These are phyloP conservation scores for Suhomyces bokatorum DNA, from an alignment of 1,139 yeast genomes.

Conservation along the genomic window DNA sequence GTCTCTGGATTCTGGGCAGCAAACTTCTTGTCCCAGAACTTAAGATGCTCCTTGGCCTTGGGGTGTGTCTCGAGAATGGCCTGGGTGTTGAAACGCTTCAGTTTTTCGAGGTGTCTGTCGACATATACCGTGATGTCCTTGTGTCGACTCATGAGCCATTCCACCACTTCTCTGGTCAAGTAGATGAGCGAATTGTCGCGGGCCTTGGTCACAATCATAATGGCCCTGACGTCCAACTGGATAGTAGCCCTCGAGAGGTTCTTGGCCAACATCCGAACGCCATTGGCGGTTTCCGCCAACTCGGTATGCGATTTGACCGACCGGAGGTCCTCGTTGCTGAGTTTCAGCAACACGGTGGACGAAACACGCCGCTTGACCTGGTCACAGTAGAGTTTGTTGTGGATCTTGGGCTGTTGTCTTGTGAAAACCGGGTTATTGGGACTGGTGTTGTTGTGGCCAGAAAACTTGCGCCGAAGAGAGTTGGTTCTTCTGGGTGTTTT, in stretches of 20 bases:
- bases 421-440: conserved; percentile 4
- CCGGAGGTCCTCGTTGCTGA: conserved; percentile 37
- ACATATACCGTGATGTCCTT: conserved; percentile 62
- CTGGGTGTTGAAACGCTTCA: conserved; percentile 60
- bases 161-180: conserved; percentile 74
- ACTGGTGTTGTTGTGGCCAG: conserved; percentile 8
- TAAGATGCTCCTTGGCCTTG: conserved; percentile 43
- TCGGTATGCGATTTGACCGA: conserved; percentile 68
- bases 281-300: conserved; percentile 82
- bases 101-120: conserved; percentile 60
- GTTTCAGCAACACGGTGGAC: conserved; percentile 12
- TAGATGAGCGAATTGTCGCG: conserved; percentile 75
- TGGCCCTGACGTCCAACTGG: conserved; percentile 64
- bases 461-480: conserved; percentile 1
- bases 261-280: conserved; percentile 76
- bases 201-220: conserved; percentile 83
- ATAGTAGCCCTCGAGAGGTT: conserved; percentile 75
- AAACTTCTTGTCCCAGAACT: conserved; percentile 67
- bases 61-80: conserved; percentile 43
- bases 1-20: conserved; percentile 56
- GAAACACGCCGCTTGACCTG: conserved; percentile 11
- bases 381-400: conserved; percentile 38
- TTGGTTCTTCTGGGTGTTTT: conserved; percentile 2
- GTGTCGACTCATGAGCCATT: conserved; percentile 60
- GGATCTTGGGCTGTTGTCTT: conserved; percentile 36